Evolutionary conservation across 805 yeast genomes (phyloP).

Genomic region (Saccharomyces eubayanus): DNA sequence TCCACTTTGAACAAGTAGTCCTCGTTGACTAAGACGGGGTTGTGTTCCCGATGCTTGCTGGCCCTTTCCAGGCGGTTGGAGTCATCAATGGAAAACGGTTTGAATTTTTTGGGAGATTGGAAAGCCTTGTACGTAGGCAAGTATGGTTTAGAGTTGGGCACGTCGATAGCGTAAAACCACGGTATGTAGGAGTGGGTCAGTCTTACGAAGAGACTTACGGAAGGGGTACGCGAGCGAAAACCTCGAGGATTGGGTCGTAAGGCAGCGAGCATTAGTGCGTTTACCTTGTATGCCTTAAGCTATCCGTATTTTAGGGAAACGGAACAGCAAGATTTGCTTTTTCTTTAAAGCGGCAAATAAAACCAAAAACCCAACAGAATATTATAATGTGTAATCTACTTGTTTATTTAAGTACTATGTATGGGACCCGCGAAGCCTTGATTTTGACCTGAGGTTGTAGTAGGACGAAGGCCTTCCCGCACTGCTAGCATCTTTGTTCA

Average conservation of each 20-base stretch:
- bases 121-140: slow-evolving; percentile 46
- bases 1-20: slow-evolving; percentile 74
- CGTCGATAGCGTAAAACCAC: slow-evolving; percentile 84
- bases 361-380: neutral
- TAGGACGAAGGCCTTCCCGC: slow-evolving; percentile 14
- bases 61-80: slow-evolving; percentile 49
- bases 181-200: neutral
- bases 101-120: slow-evolving; percentile 48
- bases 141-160: slow-evolving; percentile 61
- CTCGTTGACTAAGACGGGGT: slow-evolving; percentile 60
- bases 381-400: neutral
- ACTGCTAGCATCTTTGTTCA: neutral
- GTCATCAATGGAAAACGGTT: slow-evolving; percentile 61
- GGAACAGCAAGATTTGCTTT: neutral
- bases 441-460: slow-evolving; percentile 28
- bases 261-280: neutral
- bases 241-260: neutral
- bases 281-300: neutral
- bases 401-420: neutral
- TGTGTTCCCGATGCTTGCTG: slow-evolving; percentile 1
- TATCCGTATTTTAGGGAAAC: neutral
- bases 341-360: neutral
- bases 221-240: neutral
- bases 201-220: neutral
- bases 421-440: slow-evolving; percentile 16